Evolutionary conservation across 495 filamentous ascomycete species (phyloP).

Genomic region (Articulospora tetracladia): DNA sequence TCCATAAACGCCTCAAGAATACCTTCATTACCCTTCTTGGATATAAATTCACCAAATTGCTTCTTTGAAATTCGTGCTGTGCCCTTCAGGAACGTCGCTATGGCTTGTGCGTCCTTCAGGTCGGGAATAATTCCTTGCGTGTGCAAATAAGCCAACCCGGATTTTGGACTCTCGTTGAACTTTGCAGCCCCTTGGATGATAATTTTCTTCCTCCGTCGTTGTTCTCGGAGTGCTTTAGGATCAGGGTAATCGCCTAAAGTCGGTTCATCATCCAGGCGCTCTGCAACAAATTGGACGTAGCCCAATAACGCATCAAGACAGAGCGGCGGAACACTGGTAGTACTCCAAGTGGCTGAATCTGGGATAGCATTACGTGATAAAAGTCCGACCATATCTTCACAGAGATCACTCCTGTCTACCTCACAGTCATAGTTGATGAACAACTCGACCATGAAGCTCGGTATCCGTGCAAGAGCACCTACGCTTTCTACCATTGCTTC

Average conservation of each 20-base stretch:
- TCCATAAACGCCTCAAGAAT: slow-evolving; percentile 82
- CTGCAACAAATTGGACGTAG: slow-evolving; percentile 86
- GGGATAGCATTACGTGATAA: slow-evolving; percentile 93
- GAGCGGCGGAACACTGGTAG: slow-evolving; percentile 92
- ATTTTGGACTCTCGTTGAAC: slow-evolving; percentile 94
- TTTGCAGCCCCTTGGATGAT: slow-evolving; percentile 85
- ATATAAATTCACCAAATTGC: slow-evolving; percentile 85
- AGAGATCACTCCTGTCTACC: slow-evolving; percentile 85
- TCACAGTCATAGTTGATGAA: slow-evolving; percentile 99
- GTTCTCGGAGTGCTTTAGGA: slow-evolving; percentile 55
- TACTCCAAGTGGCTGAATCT: slow-evolving; percentile 98
- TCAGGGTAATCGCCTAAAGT: slow-evolving; percentile 64
- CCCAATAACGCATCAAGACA: slow-evolving; percentile 90
- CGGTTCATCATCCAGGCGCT: slow-evolving; percentile 72
- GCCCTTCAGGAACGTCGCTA: slow-evolving; percentile 79
- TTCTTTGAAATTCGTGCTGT: slow-evolving; percentile 88
- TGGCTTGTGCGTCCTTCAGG: slow-evolving; percentile 62
- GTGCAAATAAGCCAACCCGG: slow-evolving; percentile 79
- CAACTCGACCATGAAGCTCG: slow-evolving; percentile 89
- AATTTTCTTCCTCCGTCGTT: slow-evolving; percentile 74
- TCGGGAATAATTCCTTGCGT: slow-evolving; percentile 80
- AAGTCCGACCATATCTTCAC: slow-evolving; percentile 91
- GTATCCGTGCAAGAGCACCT: slow-evolving; percentile 84
- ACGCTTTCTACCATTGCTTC: slow-evolving; percentile 99
- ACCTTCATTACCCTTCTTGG: slow-evolving; percentile 79